Base-by-base conservation (phyloP, 164 flowering plant species). In the Tetracentron sinense region DNA sequence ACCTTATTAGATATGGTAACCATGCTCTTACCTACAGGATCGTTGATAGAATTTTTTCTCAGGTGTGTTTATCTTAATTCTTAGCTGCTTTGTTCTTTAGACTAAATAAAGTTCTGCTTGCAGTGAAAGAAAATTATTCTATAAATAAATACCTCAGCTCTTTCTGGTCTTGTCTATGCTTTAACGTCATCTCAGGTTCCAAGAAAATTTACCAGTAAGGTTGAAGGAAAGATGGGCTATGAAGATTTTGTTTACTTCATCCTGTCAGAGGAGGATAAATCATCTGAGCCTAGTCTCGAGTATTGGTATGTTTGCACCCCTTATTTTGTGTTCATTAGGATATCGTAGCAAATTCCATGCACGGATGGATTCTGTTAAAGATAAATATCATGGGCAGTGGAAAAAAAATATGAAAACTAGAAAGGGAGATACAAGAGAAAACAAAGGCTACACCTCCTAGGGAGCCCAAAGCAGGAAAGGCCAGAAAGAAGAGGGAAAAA, bases 171-270 rank as follows among this genome's bases (percentile, higher is more conserved):
- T 64, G n/a, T 57, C 35, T 46, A 4, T 65, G 21, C 56, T 56
- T 65, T 28, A 15, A 44, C 58, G 29, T 60, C 61, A n/a, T 68
- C 42, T 58, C 69, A 94, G 99, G 77, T 87, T 65, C 82, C 96
- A 12, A 86, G 96, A 75, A 91, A 82, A 72, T 94, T 94, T 71
- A 88, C 88, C 11, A 78, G 96, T 75, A 85, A 79, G 64, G 84
- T 85, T 69, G 96, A 89, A 66, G 96, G 97, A 56, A 89, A 89
- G 76, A 89, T 94, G 99, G 88, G 96, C 15, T 94, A 91, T 76
- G 97, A 94, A 79, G 99, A 94, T 84, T 94, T 94, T 81, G 96
- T 94, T 28, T 88, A 91, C 75, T 94, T 94, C 74, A 91, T 94
- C 74, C 79, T 94, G 27, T 78, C 99, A 25, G 96, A 90, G 79